Evolutionary conservation across 345 rosid genomes (phyloP), one percentile per base, ranked within the genome.

Genomic region (Aquilaria malaccensis): DNA sequence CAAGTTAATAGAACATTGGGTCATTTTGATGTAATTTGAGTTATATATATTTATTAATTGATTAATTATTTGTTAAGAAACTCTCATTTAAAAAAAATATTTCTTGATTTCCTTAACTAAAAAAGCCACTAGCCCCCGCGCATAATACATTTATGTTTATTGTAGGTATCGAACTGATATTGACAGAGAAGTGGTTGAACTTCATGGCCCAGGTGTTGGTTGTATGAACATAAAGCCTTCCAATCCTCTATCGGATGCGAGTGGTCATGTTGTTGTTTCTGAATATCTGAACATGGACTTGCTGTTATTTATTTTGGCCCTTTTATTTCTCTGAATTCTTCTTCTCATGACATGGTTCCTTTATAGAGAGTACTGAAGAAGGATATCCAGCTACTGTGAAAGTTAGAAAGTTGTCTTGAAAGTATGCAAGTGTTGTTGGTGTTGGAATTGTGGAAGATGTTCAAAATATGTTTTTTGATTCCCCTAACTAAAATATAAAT

Each of bases 391-490:
- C 92, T 72, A 96, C 90, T 77, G 84, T 90, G 52, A 90, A 84
- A 79, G 75, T 78, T 63, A 80, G 92, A 59, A 94, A 78, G 69
- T 74, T 84, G 78, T 97, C 97, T 65, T 95, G 97, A 45, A 96
- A 94, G 56, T 94, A 94, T 87, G 85, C 91, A 53, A 87, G 96
- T 78, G 94, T 94, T 47, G 96, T 94, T 9, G 99, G 99, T 66
- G 96, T 87, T 70, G 99, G 99, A 70, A 81, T 94, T 61, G 97
- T 96, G 10, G 73, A 95, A 63, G 96, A 90, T 61, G 67, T 94
- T 72, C 90, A 96, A 97, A 90, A 83, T 79, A 94, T 90, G 99
- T 83, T 94, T 71, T 97, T 97, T 13, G 99, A 94, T 59, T 94
- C 97, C 72, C 22, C 22, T 22, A 22, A 22, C 22, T 22, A 22